Evolutionary conservation across 176 grass and related monocot species (phyloP).

Genomic region (Cenchrus americanus): DNA sequence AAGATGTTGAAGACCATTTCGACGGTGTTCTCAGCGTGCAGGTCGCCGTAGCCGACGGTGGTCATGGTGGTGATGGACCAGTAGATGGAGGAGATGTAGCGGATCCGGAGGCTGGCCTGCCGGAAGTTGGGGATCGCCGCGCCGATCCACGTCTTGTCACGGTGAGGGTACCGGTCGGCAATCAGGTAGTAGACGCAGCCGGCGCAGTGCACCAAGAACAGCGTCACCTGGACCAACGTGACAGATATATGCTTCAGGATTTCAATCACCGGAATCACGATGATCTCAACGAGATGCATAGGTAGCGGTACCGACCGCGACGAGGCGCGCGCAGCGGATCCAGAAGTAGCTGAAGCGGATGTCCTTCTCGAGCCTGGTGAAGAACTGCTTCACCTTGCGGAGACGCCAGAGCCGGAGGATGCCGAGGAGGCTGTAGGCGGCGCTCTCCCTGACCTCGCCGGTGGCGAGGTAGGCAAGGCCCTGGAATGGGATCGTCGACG

Average conservation of each 20-base stretch:
- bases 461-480: constrained; percentile 75
- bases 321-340: constrained; percentile 70
- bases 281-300: too few relatives aligned
- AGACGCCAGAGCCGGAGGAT: constrained; percentile 89
- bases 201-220: constrained; percentile 90
- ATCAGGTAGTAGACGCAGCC: constrained; percentile 92
- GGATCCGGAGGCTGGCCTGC: constrained; percentile 72
- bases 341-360: constrained; percentile 99
- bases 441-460: constrained; percentile 57
- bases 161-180: constrained; percentile 77
- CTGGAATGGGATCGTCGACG: constrained; percentile 86
- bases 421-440: constrained; percentile 72
- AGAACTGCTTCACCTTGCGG: constrained; percentile 86
- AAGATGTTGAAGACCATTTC: constrained; percentile 99
- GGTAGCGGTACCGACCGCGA: constrained; percentile 47
- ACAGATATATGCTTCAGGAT: neutral
- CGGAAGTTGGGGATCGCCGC: constrained; percentile 84
- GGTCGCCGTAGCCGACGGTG: constrained; percentile 96
- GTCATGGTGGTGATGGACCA: constrained; percentile 99
- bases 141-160: constrained; percentile 92
- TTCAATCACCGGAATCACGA: too few relatives aligned
- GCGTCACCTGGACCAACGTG: constrained; percentile 56
- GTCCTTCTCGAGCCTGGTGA: constrained; percentile 98
- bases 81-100: constrained; percentile 89
- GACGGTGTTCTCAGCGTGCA: constrained; percentile 83